Base-by-base conservation (phyloP, 331 rosid species). In the Arachis monticola region DNA sequence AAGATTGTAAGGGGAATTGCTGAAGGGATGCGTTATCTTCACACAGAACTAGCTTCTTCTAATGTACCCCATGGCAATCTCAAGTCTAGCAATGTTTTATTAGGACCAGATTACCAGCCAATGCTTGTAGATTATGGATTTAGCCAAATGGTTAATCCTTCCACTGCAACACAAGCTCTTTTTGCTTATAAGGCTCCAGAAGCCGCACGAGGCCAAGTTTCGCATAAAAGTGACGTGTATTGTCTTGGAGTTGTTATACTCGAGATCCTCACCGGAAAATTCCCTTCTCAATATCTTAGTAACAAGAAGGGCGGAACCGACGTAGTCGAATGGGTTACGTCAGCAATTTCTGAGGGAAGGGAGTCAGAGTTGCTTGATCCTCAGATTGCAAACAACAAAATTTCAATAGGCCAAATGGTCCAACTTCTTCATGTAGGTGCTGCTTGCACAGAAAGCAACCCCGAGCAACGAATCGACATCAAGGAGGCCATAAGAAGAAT, bases 11-110 rank as follows among this genome's bases (percentile, higher is more conserved):
- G 62, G 60, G 96, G 96, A 77, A 87, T 86, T 6, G 90, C 90
- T 0, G 72, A 78, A 77, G 98, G 96, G 48, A 47, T 92, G 83
- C 64, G 40, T 45, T 86, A 80, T 75, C 77, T 92, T 67, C 83
- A 87, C 68, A 66, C 59, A 1, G 81, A 86, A 59, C 63, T 76
- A 5, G 60, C 85, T 22, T 51, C 70, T 35, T 82, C 10, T 7
- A 69, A 79, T 63, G 57, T 92, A 31, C 96, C 98, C 11, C 96
- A 92, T 53, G 96, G 98, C 1, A 88, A 92, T 69, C 85, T 92
- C 53, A 92, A 92, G 58, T 90, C 95, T 38, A 87, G 91, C 85
- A 92, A 92, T 45, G 41, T 92, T 40, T 89, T 92, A 9, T 80
- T 92, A 4, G 81, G 86, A 74, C 84, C 84, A 6, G 84, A 81